Conservation (phyloP, 1,139 yeast species). For the Debaryomyces subglobosus region DNA sequence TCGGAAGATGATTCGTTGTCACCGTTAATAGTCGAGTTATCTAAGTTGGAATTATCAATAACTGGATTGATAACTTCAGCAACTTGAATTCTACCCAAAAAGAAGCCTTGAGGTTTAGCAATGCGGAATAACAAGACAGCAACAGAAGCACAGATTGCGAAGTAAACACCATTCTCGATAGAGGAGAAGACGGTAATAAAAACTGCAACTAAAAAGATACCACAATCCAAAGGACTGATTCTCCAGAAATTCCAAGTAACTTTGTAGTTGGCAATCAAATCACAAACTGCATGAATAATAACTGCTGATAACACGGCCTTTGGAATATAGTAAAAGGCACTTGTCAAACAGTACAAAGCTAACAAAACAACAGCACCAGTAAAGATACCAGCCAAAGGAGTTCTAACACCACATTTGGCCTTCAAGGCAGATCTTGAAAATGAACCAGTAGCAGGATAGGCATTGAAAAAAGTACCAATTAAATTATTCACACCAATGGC, state of each 20-base stretch:
- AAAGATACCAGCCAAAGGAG: slow-evolving; percentile 90
- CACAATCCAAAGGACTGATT: slow-evolving; percentile 74
- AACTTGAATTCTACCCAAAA: slow-evolving; percentile 75
- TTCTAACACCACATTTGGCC: slow-evolving; percentile 93
- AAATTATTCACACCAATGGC: slow-evolving; percentile 93
- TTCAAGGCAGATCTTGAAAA: slow-evolving; percentile 93
- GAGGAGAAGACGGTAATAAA: slow-evolving; percentile 78
- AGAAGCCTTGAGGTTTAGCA: slow-evolving; percentile 80
- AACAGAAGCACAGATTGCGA: slow-evolving; percentile 82
- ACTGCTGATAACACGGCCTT: slow-evolving; percentile 85
- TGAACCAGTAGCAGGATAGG: slow-evolving; percentile 96
- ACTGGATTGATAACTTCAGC: slow-evolving; percentile 70
- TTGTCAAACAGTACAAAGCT: slow-evolving; percentile 82
- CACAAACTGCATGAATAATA: slow-evolving; percentile 94
- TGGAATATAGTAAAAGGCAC: slow-evolving; percentile 86
- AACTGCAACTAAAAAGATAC: slow-evolving; percentile 76
- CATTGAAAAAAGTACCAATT: slow-evolving; percentile 88
- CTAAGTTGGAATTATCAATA: slow-evolving; percentile 25
- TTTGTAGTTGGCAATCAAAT: slow-evolving; percentile 73
- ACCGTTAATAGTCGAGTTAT: slow-evolving; percentile 8
- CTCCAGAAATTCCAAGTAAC: slow-evolving; percentile 77
- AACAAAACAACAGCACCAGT: slow-evolving; percentile 88
- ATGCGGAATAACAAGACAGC: slow-evolving; percentile 74
- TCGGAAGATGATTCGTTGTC: slow-evolving; percentile 17
- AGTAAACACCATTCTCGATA: slow-evolving; percentile 88